Conservation (phyloP, 768 basidiomycete species). For the Trametes gibbosa region DNA sequence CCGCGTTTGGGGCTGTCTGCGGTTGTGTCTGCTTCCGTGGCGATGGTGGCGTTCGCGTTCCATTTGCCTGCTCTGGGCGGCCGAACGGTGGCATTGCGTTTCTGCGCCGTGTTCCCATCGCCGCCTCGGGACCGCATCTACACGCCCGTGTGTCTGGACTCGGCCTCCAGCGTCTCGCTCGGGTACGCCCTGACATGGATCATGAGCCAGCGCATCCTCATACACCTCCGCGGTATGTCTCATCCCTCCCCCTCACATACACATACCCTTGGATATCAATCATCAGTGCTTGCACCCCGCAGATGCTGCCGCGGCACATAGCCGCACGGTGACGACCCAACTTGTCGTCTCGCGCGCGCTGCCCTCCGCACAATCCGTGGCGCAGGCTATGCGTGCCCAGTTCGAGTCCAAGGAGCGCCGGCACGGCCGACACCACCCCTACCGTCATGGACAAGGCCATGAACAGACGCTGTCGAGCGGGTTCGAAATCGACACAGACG, state of each 20-base stretch:
- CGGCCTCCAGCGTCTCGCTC: constrained; percentile 33
- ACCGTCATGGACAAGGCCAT: not conserved
- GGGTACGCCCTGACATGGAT: constrained; percentile 36
- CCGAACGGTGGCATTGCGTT: not conserved
- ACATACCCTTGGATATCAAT: no score
- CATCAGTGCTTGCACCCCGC: not conserved
- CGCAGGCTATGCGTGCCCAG: constrained; percentile 23
- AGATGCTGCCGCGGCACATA: constrained; percentile 24
- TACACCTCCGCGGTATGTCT: constrained; percentile 32
- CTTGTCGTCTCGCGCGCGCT: constrained; percentile 17
- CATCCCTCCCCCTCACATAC: not conserved
- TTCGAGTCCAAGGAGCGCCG: constrained; percentile 9
- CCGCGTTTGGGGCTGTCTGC: not conserved
- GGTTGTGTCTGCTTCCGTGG: not conserved
- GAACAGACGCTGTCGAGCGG: not conserved
- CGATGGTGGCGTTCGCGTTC: not conserved
- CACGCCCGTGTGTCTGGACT: not conserved
- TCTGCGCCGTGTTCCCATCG: not conserved
- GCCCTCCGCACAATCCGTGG: constrained; percentile 15
- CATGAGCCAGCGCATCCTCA: constrained; percentile 36
- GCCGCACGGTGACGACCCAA: constrained; percentile 14
- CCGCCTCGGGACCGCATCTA: not conserved
- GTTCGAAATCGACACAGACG: constrained; percentile 4
- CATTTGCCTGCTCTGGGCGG: not conserved
- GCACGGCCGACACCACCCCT: not conserved